phyloP scores from a whole-genome alignment of 176 grass and related monocot species.

The Canna indica region DNA sequence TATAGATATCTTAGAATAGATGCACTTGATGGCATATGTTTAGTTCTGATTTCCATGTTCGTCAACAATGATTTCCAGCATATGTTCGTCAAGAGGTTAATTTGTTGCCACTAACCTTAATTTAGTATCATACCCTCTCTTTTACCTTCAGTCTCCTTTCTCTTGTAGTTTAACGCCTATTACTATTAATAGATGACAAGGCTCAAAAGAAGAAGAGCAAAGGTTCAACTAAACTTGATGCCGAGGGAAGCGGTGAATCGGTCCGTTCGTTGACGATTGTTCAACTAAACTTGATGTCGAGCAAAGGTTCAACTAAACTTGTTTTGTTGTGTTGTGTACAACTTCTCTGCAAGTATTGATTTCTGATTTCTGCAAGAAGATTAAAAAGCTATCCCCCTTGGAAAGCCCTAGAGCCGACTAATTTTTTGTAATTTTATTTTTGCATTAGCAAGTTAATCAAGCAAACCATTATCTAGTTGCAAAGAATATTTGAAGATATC shows the following conservation, averaged over 20 bases:
- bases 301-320: too few species aligned
- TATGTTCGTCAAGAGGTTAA: too few species aligned
- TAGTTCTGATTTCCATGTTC: too few species aligned
- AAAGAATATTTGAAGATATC: neutral
- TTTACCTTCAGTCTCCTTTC: neutral
- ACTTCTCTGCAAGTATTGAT: too few species aligned
- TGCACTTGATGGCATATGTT: too few species aligned
- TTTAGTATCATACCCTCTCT: neutral
- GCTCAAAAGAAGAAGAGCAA: neutral
- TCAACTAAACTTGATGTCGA: too few species aligned
- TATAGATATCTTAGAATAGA: too few species aligned
- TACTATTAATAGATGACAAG: neutral
- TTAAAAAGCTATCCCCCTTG: slow-evolving; percentile 17
- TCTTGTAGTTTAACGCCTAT: neutral
- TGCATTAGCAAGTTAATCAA: neutral
- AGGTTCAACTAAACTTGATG: neutral
- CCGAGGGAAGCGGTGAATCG: neutral
- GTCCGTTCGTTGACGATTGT: neutral
- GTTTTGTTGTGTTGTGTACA: too few species aligned
- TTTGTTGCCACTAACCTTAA: neutral
- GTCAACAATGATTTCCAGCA: too few species aligned
- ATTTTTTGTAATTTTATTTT: neutral
- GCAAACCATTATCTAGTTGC: neutral
- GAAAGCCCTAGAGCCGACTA: neutral
- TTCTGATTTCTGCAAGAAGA: too few species aligned